These are phyloP conservation scores for Cercospora janseana DNA, from an alignment of 2,329 filamentous ascomycete species.

Conservation along the genomic window DNA sequence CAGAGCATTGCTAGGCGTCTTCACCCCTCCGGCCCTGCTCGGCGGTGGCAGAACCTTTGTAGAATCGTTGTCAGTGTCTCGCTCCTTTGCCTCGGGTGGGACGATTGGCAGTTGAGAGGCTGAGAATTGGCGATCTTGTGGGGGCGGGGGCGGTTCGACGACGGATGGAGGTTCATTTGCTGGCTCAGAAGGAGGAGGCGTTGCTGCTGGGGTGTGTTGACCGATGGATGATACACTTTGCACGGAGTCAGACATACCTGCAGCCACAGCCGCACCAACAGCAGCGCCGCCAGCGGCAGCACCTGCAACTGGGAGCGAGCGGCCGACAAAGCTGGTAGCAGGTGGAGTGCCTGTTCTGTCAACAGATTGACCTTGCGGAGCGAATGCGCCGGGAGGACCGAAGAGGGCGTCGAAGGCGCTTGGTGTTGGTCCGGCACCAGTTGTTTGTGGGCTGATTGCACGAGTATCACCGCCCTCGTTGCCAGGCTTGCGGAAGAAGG, in stretches of 20 bases:
- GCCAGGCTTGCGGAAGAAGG: slow-evolving; percentile 74
- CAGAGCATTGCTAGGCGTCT: slow-evolving; percentile 28
- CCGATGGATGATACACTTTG: slow-evolving; percentile 31
- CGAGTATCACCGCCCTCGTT: slow-evolving; percentile 27
- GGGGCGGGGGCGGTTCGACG: slow-evolving; percentile 62
- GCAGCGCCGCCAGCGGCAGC: slow-evolving; percentile 13
- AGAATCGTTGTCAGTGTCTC: slow-evolving; percentile 58
- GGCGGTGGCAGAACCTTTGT: slow-evolving; percentile 36
- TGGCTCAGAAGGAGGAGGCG: slow-evolving; percentile 55
- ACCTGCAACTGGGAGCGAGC: slow-evolving; percentile 23
- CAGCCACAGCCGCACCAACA: slow-evolving; percentile 12
- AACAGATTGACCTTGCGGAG: slow-evolving; percentile 28
- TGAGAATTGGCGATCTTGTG: slow-evolving; percentile 73
- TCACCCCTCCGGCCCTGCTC: slow-evolving; percentile 33
- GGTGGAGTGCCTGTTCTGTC: slow-evolving; percentile 35
- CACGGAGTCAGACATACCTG: slow-evolving; percentile 32
- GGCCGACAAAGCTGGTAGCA: slow-evolving; percentile 33
- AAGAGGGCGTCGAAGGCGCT: slow-evolving; percentile 41
- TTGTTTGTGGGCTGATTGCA: slow-evolving; percentile 28
- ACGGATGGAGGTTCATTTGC: slow-evolving; percentile 55
- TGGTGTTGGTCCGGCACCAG: slow-evolving; percentile 32
- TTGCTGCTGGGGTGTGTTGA: slow-evolving; percentile 59
- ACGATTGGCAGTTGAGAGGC: slow-evolving; percentile 72
- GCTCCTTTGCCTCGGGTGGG: slow-evolving; percentile 50
- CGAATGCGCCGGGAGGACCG: slow-evolving; percentile 45